Conservation (phyloP, 2,329 filamentous ascomycete genomes). For the Penicillium palitans region DNA sequence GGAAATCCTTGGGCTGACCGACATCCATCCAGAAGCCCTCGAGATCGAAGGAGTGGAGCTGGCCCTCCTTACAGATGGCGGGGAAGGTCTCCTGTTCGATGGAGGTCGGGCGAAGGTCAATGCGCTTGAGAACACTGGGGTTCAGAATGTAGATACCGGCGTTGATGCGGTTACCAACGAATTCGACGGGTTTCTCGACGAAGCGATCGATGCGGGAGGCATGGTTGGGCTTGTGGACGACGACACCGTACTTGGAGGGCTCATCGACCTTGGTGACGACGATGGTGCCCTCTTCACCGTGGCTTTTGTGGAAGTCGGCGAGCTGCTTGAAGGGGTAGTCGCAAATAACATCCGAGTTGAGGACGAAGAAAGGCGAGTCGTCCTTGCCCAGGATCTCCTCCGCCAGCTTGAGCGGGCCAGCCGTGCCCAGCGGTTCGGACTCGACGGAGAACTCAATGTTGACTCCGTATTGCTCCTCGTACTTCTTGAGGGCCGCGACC, state of each 20-base stretch:
- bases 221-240: slow-evolving; percentile 94
- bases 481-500: slow-evolving; percentile 92
- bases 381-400: slow-evolving; percentile 92
- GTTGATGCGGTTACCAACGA: slow-evolving; percentile 98
- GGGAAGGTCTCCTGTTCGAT: slow-evolving; percentile 99
- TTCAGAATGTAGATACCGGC: slow-evolving; percentile 98
- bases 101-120: slow-evolving; percentile 92
- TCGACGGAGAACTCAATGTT: slow-evolving; percentile 98
- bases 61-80: slow-evolving; percentile 81
- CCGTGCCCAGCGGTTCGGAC: slow-evolving; percentile 90
- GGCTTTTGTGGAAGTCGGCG: slow-evolving; percentile 84
- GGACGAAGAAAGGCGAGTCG: slow-evolving; percentile 92
- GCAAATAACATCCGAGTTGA: slow-evolving; percentile 98
- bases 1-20: slow-evolving; percentile 97
- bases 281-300: slow-evolving; percentile 96
- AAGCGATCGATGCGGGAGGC: slow-evolving; percentile 93
- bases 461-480: slow-evolving; percentile 88
- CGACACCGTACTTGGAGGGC: slow-evolving; percentile 97
- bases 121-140: slow-evolving; percentile 83
- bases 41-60: slow-evolving; percentile 93
- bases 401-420: slow-evolving; percentile 91
- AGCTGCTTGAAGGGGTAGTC: slow-evolving; percentile 93
- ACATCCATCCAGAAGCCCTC: slow-evolving; percentile 99
- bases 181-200: slow-evolving; percentile 98
- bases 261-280: slow-evolving; percentile 99